Evolutionary conservation across 805 yeast species (phyloP).

Genomic region (Tetrapisispora namnaoensis): DNA sequence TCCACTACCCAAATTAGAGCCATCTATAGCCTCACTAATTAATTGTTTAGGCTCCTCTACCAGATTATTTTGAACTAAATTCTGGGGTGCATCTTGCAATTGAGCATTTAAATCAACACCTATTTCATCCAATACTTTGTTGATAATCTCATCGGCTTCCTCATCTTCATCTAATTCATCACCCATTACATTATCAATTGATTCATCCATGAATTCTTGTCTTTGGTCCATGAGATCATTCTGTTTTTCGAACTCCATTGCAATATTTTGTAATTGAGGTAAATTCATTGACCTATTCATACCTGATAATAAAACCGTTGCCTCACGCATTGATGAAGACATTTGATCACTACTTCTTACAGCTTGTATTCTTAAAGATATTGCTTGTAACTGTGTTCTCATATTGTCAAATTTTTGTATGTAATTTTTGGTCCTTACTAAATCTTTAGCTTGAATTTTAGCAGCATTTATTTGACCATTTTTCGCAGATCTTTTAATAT

Average conservation of each 20-base stretch:
- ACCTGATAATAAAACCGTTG: slow-evolving; percentile 71
- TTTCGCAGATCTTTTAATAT: slow-evolving; percentile 87
- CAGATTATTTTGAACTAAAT: slow-evolving; percentile 9
- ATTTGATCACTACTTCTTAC: slow-evolving; percentile 91
- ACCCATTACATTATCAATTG: slow-evolving; percentile 93
- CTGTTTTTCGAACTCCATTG: slow-evolving; percentile 91
- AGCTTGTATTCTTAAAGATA: slow-evolving; percentile 79
- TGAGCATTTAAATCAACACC: slow-evolving; percentile 70
- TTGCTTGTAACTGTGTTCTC: slow-evolving; percentile 95
- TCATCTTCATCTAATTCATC: slow-evolving; percentile 82
- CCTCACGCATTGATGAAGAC: slow-evolving; percentile 91
- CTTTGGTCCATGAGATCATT: slow-evolving; percentile 97
- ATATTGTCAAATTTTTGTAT: slow-evolving; percentile 81
- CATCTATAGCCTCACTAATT: slow-evolving; percentile 32
- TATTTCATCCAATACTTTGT: slow-evolving; percentile 88
- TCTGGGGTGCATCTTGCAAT: slow-evolving; percentile 37
- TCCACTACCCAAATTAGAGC: slow-evolving; percentile 7
- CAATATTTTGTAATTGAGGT: slow-evolving; percentile 78
- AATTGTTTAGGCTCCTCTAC: slow-evolving; percentile 10
- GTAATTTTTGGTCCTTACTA: slow-evolving; percentile 75
- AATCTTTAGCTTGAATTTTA: slow-evolving; percentile 90
- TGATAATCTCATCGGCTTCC: slow-evolving; percentile 84
- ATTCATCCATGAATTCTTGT: slow-evolving; percentile 98
- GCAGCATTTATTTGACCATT: slow-evolving; percentile 82
- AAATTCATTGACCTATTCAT: slow-evolving; percentile 88